Conservation (phyloP, 1,284 basidiomycete species). For the Boletus sp. region DNA sequence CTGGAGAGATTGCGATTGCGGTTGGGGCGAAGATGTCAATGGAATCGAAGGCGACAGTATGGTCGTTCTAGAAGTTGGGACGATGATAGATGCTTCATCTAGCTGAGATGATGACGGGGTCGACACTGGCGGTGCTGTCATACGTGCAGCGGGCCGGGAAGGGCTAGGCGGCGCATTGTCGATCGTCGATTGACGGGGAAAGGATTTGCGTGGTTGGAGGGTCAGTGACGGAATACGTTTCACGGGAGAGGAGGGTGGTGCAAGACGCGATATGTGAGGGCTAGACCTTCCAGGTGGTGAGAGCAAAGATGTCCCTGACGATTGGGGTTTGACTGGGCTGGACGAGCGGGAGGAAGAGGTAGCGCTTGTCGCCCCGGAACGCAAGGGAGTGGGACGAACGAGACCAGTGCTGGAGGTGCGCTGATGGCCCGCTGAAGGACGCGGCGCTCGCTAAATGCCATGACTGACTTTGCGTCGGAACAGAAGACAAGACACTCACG, state of each 20-base stretch:
- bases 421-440: conserved; percentile 42
- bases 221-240: conserved; percentile 46
- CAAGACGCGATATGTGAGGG: conserved; percentile 32
- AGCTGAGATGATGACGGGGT: conserved; percentile 25
- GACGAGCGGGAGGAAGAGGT: conserved; percentile 45
- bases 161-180: conserved; percentile 32
- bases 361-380: conserved; percentile 34
- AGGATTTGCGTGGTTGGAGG: conserved; percentile 38
- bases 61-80: conserved; percentile 15
- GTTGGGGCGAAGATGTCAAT: conserved; percentile 24
- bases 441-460: conserved; percentile 27
- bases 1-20: conserved; percentile 21
- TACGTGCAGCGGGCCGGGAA: conserved; percentile 25
- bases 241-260: conserved; percentile 43
- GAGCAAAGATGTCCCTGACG: conserved; percentile 22
- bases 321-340: conserved; percentile 44
- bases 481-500: conserved; percentile 24
- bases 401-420: conserved; percentile 44
- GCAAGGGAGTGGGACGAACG: conserved; percentile 41
- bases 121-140: conserved; percentile 3
- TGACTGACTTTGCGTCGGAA: background rate
- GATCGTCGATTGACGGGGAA: conserved; percentile 38
- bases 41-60: conserved; percentile 20
- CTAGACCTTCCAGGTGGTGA: conserved; percentile 30
- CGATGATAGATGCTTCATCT: conserved; percentile 15